Percentiles rank a stretch among this genome's conserved stretches.
Evolutionary conservation across 768 basidiomycete genomes (phyloP).

Genomic region (Pleurotus pulmonarius): DNA sequence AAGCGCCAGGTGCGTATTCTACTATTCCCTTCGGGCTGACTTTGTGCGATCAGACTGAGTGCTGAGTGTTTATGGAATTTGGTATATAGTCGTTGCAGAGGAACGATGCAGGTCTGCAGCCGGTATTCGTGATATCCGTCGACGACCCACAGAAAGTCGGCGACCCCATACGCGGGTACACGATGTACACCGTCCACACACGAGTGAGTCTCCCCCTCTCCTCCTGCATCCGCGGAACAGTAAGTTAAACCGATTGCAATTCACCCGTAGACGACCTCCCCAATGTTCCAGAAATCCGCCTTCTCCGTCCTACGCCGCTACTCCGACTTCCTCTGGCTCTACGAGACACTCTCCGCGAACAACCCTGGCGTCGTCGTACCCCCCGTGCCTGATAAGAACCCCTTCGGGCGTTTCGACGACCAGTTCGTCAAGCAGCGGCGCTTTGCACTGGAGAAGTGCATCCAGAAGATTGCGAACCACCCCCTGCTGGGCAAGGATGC

Average conservation of each 20-base stretch:
- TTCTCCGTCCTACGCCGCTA: constrained; percentile 97
- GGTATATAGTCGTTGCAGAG: constrained; percentile 9
- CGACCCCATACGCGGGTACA: constrained; percentile 91
- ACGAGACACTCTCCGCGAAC: constrained; percentile 80
- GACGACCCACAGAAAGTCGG: constrained; percentile 97
- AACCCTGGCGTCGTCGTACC: constrained; percentile 98
- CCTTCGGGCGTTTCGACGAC: constrained; percentile 90
- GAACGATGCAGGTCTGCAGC: constrained; percentile 49
- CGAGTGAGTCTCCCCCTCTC: constrained; percentile 42
- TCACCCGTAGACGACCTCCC: constrained; percentile 70
- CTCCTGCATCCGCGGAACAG: neutral
- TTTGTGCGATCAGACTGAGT: neutral
- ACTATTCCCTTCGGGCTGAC: neutral
- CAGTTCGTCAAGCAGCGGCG: constrained; percentile 88
- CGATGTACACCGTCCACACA: constrained; percentile 96
- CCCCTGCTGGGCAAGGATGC: constrained; percentile 85
- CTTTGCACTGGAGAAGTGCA: constrained; percentile 80
- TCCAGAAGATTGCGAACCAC: constrained; percentile 91
- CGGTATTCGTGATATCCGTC: constrained; percentile 84
- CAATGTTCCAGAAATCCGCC: constrained; percentile 72
- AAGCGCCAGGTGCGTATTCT: neutral
- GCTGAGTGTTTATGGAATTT: too few relatives aligned
- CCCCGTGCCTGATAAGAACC: constrained; percentile 92
- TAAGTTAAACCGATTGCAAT: neutral
- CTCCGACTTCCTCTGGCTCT: constrained; percentile 97